Evolutionary conservation across 768 basidiomycete species (phyloP), one percentile per base, ranked within the genome.

Genomic region (Phylloporus sp.): DNA sequence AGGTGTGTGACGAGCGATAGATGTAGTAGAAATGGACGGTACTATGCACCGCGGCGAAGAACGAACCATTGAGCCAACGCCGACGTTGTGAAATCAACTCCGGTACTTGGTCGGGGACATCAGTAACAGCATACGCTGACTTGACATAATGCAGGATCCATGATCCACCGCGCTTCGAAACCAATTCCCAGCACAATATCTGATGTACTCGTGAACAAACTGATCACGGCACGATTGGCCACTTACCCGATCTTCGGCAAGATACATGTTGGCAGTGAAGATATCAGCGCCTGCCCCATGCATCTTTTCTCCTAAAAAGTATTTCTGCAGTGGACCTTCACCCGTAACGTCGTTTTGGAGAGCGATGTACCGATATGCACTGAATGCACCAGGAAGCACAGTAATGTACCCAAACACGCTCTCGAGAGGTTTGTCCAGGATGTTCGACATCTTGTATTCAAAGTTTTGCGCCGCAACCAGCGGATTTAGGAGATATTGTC

Each of bases 121-220:
- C 92, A 2, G 91, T 94, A 18, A 90, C 78, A 3, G 85, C 93
- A 56, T 90, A 91, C 3, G 94, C 92, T 0, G 86, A 90, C 61
- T 96, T 94, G 69, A 96, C 94, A 59, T 94, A 99, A 71, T 97
- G 93, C 62, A 99, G 68, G 36, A 88, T 81, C 95, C 95, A 97
- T 21, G 87, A 74, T 3, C 81, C 84, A 14, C 85, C 84, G 10
- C 92, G 81, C 61, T 97, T 98, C n/a, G 90, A 88, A 26, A 97
- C 94, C 20, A 98, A 78, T 64, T 97, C 94, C 92, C 93, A 97
- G 65, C 94, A 97, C 2, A 98, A 73, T 53, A 97, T 96, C 81
- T 82, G 48, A 60, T 57, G 54, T 64, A 41, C 40, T 34, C n/a
- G 21, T 55, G 35, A 60, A 50, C 38, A 10, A 22, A 11, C 0